These are phyloP conservation scores for Fremontodendron californicum DNA, from an alignment of 345 rosid species.

Conservation along the genomic window DNA sequence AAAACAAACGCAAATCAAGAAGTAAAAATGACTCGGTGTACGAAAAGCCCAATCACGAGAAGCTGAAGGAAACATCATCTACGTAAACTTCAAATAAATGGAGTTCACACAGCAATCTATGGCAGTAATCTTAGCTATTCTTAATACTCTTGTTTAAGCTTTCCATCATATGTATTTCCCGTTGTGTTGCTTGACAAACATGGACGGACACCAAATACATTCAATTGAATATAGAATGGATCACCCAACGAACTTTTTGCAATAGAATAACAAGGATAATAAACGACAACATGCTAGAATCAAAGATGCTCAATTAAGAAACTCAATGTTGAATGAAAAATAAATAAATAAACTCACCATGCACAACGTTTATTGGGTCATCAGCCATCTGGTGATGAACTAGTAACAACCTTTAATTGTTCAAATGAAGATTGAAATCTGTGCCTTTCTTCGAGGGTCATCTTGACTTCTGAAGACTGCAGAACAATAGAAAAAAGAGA, in stretches of 20 bases:
- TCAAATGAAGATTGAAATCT: conserved; percentile 39
- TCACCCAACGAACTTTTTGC: not conserved
- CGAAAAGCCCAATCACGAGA: no score
- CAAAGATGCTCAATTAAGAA: not conserved
- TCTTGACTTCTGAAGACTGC: conserved; percentile 42
- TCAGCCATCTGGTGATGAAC: conserved; percentile 5
- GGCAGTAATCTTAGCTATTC: not conserved
- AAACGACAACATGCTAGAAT: not conserved
- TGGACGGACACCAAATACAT: not conserved
- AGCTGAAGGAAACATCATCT: no score
- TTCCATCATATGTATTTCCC: not conserved
- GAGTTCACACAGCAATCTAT: no score
- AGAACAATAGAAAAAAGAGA: conserved; percentile 19
- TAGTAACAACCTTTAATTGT: conserved; percentile 35
- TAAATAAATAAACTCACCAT: not conserved
- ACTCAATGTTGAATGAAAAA: not conserved
- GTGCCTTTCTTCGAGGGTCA: conserved; percentile 59
- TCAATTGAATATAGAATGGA: not conserved
- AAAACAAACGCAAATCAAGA: not conserved
- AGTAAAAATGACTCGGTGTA: not conserved
- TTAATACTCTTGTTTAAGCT: not conserved
- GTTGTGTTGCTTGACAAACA: not conserved
- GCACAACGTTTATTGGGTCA: not conserved
- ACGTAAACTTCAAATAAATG: no score
- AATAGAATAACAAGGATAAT: not conserved